phyloP scores from a whole-genome alignment of 345 rosid species.

The Lenwebbia sp. region DNA sequence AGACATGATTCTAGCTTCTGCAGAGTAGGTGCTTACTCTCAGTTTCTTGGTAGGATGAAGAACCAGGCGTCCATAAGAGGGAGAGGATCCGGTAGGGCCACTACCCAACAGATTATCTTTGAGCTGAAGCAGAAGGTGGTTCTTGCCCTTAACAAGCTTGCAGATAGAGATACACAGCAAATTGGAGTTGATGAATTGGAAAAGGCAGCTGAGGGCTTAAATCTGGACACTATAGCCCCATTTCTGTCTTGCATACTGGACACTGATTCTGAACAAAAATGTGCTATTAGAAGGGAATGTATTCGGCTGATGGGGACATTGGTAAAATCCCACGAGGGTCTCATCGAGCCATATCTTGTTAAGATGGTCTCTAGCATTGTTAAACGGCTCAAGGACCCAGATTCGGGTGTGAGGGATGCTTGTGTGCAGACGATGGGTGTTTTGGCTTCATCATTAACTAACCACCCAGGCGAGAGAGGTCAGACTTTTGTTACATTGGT shows the following conservation, averaged over 20 bases:
- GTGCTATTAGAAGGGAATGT: slow-evolving; percentile 62
- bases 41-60: slow-evolving; percentile 21
- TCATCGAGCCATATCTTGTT: slow-evolving; percentile 35
- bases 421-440: slow-evolving; percentile 70
- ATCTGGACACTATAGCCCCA: slow-evolving; percentile 42
- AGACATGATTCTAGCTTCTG: not conserved
- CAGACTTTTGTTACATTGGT: slow-evolving; percentile 54
- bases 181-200: slow-evolving; percentile 79
- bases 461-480: slow-evolving; percentile 21
- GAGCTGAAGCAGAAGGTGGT: slow-evolving; percentile 73
- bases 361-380: slow-evolving; percentile 74
- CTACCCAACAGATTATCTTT: slow-evolving; percentile 33
- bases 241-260: slow-evolving; percentile 79
- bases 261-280: slow-evolving; percentile 65
- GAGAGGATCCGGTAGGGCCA: slow-evolving; percentile 33
- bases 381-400: slow-evolving; percentile 85
- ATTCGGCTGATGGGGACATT: slow-evolving; percentile 54
- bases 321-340: slow-evolving; percentile 38
- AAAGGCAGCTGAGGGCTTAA: slow-evolving; percentile 44
- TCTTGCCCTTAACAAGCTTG: slow-evolving; percentile 68
- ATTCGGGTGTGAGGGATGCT: slow-evolving; percentile 78
- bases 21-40: not conserved
- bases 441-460: slow-evolving; percentile 50
- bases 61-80: slow-evolving; percentile 22
- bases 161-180: slow-evolving; percentile 83